Evolutionary conservation across 2,329 filamentous ascomycete species (phyloP).

Genomic region (Aspergillus sp.): DNA sequence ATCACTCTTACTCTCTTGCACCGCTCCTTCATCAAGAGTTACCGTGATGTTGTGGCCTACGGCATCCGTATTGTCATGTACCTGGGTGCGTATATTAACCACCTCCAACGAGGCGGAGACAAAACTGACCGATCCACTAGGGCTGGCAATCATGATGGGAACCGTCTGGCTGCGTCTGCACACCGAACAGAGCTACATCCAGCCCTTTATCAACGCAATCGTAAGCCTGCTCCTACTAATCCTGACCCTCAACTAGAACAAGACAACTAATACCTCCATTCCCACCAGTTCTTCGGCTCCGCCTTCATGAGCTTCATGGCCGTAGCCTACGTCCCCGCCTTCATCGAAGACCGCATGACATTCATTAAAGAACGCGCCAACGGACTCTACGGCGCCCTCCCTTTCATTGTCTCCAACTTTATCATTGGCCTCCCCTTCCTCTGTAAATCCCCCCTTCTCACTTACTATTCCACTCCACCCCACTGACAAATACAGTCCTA

Average conservation of each 20-base stretch:
- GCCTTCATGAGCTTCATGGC: constrained; percentile 82
- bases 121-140: constrained; percentile 30
- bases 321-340: constrained; percentile 81
- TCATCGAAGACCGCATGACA: constrained; percentile 73
- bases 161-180: constrained; percentile 79
- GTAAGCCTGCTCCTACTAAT: constrained; percentile 34
- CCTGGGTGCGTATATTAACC: constrained; percentile 49
- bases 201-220: constrained; percentile 80
- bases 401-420: constrained; percentile 78
- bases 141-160: constrained; percentile 81
- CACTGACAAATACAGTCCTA: constrained; percentile 51
- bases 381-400: constrained; percentile 73
- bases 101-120: not conserved
- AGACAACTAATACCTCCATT: not conserved
- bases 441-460: constrained; percentile 46
- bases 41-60: constrained; percentile 81
- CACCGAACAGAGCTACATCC: constrained; percentile 70
- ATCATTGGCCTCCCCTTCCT: constrained; percentile 79
- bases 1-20: constrained; percentile 70
- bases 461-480: not conserved
- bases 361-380: constrained; percentile 79
- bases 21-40: constrained; percentile 78
- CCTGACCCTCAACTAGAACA: not conserved
- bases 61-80: constrained; percentile 84
- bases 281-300: constrained; percentile 62